Evolutionary conservation across 1,284 basidiomycete species (phyloP), one percentile per base, ranked within the genome.

Genomic region (Boletellus sp.): DNA sequence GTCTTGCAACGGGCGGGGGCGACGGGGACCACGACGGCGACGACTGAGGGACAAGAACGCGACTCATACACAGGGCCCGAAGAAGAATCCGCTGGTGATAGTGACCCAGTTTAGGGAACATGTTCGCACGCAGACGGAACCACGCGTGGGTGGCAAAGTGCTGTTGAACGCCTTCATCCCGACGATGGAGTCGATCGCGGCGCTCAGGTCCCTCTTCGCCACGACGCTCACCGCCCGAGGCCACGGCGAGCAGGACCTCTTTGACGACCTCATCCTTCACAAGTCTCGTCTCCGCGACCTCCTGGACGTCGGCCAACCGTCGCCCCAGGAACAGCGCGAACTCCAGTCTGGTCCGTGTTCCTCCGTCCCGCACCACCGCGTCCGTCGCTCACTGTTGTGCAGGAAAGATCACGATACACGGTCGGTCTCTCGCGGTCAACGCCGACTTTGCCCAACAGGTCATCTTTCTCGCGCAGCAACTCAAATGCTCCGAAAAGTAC

Each of bases 401-500:
- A 90, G 88, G 88, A 54, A 86, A 78, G 68, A 79, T 78, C 21
- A 66, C 72, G 0, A 72, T 88, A 19, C 68, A 83, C 47, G 85
- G 84, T 42, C 79, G 77, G 60, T 71, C 79, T 22, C 74, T 86
- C 46, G 81, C 79, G 4, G 77, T 87, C 57, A 91, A 89, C 63
- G 68, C 75, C 30, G 85, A 89, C 64, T 91, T 86, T 67, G 81
- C 80, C n/a, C 80, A 80, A 50, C 89, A 91, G 64, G 81, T 79
- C 52, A 66, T 85, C 53, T 89, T 89, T 67, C 78, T 92, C 48
- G 81, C 90, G 0, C 81, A 86, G 61, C 82, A 89, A 52, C 82
- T 93, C 50, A 77, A 82, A 60, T 83, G 81, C 58, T 92, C 90
- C 6, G 90, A 93, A 70, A 81, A 83, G 58, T 83, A 88, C 65